Conservation (phyloP, 345 rosid species). For the Brassica rapa region DNA sequence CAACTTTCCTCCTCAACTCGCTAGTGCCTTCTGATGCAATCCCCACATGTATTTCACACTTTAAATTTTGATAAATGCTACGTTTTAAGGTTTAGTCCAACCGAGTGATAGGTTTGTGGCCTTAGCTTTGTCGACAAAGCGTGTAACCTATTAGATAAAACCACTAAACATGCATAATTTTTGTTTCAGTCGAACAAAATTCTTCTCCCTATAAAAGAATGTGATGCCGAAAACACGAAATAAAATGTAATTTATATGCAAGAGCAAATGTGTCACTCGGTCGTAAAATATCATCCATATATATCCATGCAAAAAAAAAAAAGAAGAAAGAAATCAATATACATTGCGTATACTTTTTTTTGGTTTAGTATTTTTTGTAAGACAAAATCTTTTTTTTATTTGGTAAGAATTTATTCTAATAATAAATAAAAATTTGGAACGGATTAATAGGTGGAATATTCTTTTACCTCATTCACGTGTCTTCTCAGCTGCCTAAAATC, state of each 20-base stretch:
- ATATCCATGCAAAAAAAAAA: not conserved
- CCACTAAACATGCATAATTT: not conserved
- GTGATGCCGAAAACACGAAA: not conserved
- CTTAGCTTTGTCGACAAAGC: not conserved
- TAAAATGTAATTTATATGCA: not conserved
- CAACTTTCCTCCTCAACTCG: not conserved
- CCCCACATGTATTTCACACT: not conserved
- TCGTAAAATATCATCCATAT: not conserved
- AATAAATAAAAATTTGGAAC: not conserved
- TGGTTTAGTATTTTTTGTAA: not conserved
- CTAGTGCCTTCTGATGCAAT: constrained; percentile 30
- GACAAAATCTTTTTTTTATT: not conserved
- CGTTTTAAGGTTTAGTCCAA: constrained; percentile 17
- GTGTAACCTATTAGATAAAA: constrained; percentile 6
- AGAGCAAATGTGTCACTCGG: not conserved
- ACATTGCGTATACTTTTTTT: not conserved
- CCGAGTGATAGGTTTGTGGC: not conserved
- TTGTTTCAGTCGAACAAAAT: not conserved
- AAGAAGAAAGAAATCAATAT: not conserved
- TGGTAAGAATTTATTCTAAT: not conserved
- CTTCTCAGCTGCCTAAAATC: constrained; percentile 33
- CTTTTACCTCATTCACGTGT: constrained; percentile 20
- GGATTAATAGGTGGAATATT: constrained; percentile 35
- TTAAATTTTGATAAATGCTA: not conserved
- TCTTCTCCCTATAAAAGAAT: not conserved